Evolutionary conservation across 441 rosid genomes (phyloP).

Genomic region (Syzygium malaccense): DNA sequence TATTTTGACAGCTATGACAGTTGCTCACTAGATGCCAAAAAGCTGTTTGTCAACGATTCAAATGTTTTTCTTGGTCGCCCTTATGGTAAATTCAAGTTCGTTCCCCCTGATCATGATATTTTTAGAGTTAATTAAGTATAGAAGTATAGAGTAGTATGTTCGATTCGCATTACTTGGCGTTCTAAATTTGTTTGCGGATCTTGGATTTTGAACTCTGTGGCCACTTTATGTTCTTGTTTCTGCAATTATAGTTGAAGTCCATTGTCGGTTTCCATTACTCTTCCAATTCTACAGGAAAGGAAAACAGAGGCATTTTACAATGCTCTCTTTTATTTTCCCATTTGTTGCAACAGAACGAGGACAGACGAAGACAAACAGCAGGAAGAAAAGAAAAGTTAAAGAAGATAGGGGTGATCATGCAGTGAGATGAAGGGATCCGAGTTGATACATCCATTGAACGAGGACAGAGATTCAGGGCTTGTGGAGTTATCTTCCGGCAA

Average conservation of each 20-base stretch:
- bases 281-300: neutral
- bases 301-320: neutral
- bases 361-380: neutral
- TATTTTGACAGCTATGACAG: neutral
- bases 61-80: rapidly evolving
- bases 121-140: neutral
- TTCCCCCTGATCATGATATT: neutral
- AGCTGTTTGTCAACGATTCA: neutral
- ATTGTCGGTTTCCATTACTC: neutral
- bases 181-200: neutral
- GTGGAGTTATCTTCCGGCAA: neutral
- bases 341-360: neutral
- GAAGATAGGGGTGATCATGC: neutral
- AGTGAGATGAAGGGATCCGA: neutral
- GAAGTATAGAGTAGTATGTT: neutral
- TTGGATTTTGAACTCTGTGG: neutral
- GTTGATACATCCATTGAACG: neutral
- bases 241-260: neutral
- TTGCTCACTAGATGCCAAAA: neutral
- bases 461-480: neutral
- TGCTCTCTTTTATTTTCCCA: neutral
- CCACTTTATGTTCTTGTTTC: neutral
- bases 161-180: rapidly evolving
- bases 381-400: neutral
- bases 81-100: neutral